Evolutionary conservation across 1,284 basidiomycete species (phyloP).

Genomic region (Somion occarium): DNA sequence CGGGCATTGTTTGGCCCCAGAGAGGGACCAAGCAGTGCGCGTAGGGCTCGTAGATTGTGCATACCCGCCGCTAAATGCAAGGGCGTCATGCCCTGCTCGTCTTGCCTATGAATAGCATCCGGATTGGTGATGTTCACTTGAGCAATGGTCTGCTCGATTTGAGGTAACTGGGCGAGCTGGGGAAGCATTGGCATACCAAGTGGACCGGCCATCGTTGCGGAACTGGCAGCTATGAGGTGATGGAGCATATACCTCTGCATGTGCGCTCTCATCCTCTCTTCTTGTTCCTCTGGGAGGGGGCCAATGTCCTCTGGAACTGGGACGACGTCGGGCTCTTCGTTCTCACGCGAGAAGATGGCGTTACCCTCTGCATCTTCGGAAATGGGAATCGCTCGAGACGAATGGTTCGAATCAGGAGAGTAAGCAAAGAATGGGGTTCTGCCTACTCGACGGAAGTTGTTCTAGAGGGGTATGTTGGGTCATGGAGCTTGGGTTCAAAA

Average conservation of each 20-base stretch:
- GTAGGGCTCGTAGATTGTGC: slow-evolving; percentile 3
- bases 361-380: slow-evolving; percentile 8
- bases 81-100: slow-evolving; percentile 12
- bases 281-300: neutral
- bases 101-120: slow-evolving; percentile 2
- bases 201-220: neutral
- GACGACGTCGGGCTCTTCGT: no score
- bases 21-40: slow-evolving; percentile 6
- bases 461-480: slow-evolving; percentile 2
- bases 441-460: slow-evolving; percentile 14
- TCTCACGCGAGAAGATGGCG: neutral
- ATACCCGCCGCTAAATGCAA: slow-evolving; percentile 12
- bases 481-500: neutral
- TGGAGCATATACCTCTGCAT: neutral
- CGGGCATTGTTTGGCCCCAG: neutral
- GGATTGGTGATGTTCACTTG: slow-evolving; percentile 7
- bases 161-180: neutral
- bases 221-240: neutral
- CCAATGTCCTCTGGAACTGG: no score
- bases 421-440: slow-evolving; percentile 13
- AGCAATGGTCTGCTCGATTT: slow-evolving; percentile 1
- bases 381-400: slow-evolving; percentile 10
- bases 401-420: slow-evolving; percentile 8
- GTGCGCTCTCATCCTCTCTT: neutral
- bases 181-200: neutral